phyloP scores from a whole-genome alignment of 2,329 filamentous ascomycete species.

The Rutstroemia sp. region DNA sequence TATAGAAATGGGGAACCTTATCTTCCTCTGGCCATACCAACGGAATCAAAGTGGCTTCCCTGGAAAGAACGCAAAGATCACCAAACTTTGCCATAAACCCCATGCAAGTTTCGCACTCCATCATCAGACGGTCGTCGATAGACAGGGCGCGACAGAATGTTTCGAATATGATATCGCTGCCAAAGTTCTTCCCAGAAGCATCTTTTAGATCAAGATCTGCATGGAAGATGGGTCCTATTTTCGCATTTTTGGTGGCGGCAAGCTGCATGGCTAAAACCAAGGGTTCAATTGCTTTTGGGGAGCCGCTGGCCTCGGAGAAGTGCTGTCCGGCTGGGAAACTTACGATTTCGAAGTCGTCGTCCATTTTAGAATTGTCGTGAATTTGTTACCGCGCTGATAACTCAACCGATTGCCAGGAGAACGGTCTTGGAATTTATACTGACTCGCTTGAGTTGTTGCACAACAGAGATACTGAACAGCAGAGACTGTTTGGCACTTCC shows the following conservation, averaged over 20 bases:
- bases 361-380: background rate
- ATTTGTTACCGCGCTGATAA: background rate
- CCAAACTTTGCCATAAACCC: background rate
- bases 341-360: slow-evolving; percentile 3
- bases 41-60: background rate
- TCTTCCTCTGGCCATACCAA: slow-evolving; percentile 2
- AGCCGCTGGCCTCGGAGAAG: background rate
- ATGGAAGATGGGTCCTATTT: background rate
- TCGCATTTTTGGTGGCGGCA: background rate
- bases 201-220: background rate
- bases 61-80: background rate
- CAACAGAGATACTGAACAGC: too few relatives aligned
- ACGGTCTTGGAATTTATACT: too few relatives aligned
- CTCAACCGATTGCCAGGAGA: too few relatives aligned
- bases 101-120: slow-evolving; percentile 3
- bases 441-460: too few relatives aligned
- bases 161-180: background rate
- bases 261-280: background rate
- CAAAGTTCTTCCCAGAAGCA: background rate
- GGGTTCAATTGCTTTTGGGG: background rate
- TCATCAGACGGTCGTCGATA: background rate
- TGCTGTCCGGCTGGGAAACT: background rate
- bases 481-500: too few relatives aligned
- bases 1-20: background rate
- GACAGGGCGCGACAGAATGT: background rate